Evolutionary conservation across 2,329 filamentous ascomycete species (phyloP), one percentile per base, ranked within the genome.

Genomic region (Neofusicoccum kwambonambiense): DNA sequence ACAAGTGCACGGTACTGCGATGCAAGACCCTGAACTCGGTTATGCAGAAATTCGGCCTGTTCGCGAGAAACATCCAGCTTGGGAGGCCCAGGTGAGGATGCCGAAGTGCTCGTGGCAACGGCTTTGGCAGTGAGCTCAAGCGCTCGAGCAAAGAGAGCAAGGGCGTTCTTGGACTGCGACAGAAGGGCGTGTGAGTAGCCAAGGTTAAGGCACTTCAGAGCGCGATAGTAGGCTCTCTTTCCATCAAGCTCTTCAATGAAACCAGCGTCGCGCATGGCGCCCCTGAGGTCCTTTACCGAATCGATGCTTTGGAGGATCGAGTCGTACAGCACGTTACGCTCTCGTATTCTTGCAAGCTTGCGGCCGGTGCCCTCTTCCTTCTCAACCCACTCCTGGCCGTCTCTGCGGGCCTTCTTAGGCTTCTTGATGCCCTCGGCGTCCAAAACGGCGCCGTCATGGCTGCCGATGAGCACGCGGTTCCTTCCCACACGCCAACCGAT

Each of bases 401-500:
- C 79, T 68, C 81, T 81, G 6, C 61, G n/a, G 11, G 56, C 27
- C 9, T 49, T 64, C 65, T 83, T 84, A 58, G 77, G 76, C 60
- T 78, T 74, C 50, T 81, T 82, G 45, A 83, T 83, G 72, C 83
- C 87, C 72, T 86, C 74, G 8, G 72, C 87, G 34, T 81, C 77
- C 66, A 87, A 82, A 1, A 84, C 77, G 15, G 91, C 84, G 3
- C 94, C 94, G 70, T 98, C 94, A 63, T 90, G 84, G 6, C 86
- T 81, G n/a, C 94, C 93, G 60, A 92, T 91, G 67, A 99, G 81
- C 0, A 97, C 90, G 62, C 95, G 86, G 77, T 99, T 98, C 54
- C 95, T 89, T 31, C 94, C 94, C 68, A 98, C 91, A 75, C 95
- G 87, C 93, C 93, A 98, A 73, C 92, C 93, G 64, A 99, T 90